Evolutionary conservation across 352 stramenopile genomes (phyloP), one percentile per base, ranked within the genome.

Genomic region (Phytophthora niederhauseri): DNA sequence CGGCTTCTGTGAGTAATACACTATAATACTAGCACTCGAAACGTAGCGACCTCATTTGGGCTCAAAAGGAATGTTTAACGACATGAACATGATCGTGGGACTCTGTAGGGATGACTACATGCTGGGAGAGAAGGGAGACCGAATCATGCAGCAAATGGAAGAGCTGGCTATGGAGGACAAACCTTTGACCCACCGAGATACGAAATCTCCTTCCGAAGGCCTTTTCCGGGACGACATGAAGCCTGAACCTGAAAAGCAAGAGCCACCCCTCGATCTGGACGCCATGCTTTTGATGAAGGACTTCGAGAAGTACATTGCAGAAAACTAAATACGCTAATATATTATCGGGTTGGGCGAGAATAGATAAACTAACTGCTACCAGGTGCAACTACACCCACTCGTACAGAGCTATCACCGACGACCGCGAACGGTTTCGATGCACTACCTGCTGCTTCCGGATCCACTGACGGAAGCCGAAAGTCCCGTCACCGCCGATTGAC

Each of bases 401-500:
- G 55, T 91, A 91, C 56, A 75, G 68, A 26, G 76, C 68, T 43
- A 75, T 54, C 8, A 85, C 51, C 3, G 81, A 77, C 24, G 87
- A 93, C 11, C 85, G 77, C 2, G 87, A 93, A 6, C 87, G 84
- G 68, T 92, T 85, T 22, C 85, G 81, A 56, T 93, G 85, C 9
- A 94, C 87, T 2, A 95, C 82, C 61, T 93, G 89, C 53, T 94
- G 87, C 73, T 91, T 95, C 20, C 85, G 81, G 60, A 95, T 84
- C 87, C 85, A 94, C 61, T 94, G 85, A 15, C 87, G 84, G 43
- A 94, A 87, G 5, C 85, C 87, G 43, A 94, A 93, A 0, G 80
- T 95, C 8, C 86, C 85, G 38, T 93, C 85, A 9, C 72, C 73
- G 5, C 87, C 87, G 34, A 93, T 92, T 22, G 85, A 94, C 54